Evolutionary conservation across 768 basidiomycete species (phyloP).

Genomic region (Psilocybe subaeruginosa): DNA sequence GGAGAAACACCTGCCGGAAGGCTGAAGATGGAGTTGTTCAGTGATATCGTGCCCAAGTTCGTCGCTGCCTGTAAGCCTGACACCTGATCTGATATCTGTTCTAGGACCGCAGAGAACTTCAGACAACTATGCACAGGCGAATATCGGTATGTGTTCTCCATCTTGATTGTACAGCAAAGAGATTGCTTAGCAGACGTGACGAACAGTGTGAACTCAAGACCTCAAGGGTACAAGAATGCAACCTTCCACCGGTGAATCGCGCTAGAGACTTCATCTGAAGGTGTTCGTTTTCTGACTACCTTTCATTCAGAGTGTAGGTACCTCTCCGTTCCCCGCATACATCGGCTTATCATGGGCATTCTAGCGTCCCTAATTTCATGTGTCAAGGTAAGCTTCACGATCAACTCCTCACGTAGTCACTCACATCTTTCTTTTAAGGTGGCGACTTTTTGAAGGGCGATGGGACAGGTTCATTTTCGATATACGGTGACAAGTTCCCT

Average conservation of each 20-base stretch:
- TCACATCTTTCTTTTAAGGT: conserved; percentile 43
- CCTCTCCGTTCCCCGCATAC: conserved; percentile 5
- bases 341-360: conserved; percentile 16
- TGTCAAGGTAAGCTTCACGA: conserved; percentile 69
- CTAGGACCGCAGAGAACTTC: conserved; percentile 96
- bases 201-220: conserved; percentile 70
- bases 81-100: conserved; percentile 5
- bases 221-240: conserved; percentile 91
- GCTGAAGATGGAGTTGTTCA: conserved; percentile 97
- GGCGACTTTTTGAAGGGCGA: conserved; percentile 96
- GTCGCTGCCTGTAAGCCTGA: conserved; percentile 23
- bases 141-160: conserved; percentile 61
- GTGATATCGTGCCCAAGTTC: conserved; percentile 93
- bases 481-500: conserved; percentile 93
- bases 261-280: background rate
- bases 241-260: conserved; percentile 83
- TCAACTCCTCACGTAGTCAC: background rate
- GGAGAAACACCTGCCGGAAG: conserved; percentile 96
- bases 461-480: conserved; percentile 95
- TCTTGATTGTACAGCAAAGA: background rate
- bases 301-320: conserved; percentile 66
- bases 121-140: conserved; percentile 98
- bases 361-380: conserved; percentile 92
- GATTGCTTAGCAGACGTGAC: conserved; percentile 11
- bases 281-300: conserved; percentile 18